Percentiles rank a stretch among this genome's conserved stretches.
Evolutionary conservation across 202 grass and related monocot species (phyloP).

Genomic region (Zizania palustris): DNA sequence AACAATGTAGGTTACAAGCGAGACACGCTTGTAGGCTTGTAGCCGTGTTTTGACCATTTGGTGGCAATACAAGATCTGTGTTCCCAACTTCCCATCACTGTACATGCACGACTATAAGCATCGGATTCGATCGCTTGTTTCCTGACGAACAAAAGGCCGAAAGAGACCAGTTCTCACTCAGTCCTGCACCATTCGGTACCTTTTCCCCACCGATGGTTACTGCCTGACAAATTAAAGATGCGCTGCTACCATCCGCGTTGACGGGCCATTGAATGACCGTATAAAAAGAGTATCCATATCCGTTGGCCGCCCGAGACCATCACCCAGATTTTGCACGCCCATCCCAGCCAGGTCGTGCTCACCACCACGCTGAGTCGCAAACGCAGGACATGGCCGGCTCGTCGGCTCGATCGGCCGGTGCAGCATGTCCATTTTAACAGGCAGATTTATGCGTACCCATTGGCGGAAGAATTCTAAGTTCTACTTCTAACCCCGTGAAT

Average conservation of each 20-base stretch:
- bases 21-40: too few relatives aligned
- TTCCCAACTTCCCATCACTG: too few relatives aligned
- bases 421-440: slow-evolving; percentile 10
- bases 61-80: too few relatives aligned
- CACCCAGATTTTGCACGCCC: not conserved
- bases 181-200: too few relatives aligned
- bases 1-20: too few relatives aligned
- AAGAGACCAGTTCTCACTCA: too few relatives aligned
- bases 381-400: not conserved
- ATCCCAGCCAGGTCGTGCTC: slow-evolving; percentile 38
- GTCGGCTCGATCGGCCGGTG: not conserved
- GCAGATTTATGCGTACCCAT: slow-evolving; percentile 12
- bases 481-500: not conserved
- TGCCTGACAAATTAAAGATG: not conserved
- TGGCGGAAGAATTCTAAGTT: slow-evolving; percentile 2
- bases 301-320: not conserved
- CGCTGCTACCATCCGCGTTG: not conserved
- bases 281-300: not conserved
- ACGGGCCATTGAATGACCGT: not conserved
- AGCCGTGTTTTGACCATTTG: too few relatives aligned
- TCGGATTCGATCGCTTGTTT: too few relatives aligned
- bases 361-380: slow-evolving; percentile 17
- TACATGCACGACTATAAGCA: too few relatives aligned
- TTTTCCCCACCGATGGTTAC: too few relatives aligned
- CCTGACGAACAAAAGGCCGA: too few relatives aligned